These are phyloP conservation scores for Phascolomyces articulosus DNA, from an alignment of 371 early-diverging fungal genomes.

Conservation along the genomic window DNA sequence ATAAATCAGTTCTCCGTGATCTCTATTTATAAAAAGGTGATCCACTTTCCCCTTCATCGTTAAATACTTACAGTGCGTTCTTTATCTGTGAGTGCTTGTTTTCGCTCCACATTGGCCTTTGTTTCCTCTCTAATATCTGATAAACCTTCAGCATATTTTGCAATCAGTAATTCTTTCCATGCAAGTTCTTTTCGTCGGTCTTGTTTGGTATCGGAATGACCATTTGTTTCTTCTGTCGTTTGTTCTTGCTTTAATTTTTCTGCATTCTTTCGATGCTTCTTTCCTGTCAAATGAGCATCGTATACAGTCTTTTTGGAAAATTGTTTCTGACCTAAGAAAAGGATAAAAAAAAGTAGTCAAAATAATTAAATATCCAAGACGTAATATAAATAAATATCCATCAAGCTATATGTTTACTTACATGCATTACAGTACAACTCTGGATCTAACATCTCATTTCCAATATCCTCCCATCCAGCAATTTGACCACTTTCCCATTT, in stretches of 20 bases:
- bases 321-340: constrained; percentile 62
- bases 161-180: constrained; percentile 66
- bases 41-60: too few relatives aligned
- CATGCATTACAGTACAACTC: constrained; percentile 83
- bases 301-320: constrained; percentile 88
- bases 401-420: too few relatives aligned
- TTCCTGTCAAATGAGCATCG: constrained; percentile 84
- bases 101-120: constrained; percentile 86
- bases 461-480: constrained; percentile 66
- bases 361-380: too few relatives aligned
- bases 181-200: constrained; percentile 64
- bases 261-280: constrained; percentile 89
- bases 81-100: constrained; percentile 91
- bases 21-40: too few relatives aligned
- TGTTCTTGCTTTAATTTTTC: constrained; percentile 43
- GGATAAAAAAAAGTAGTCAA: neutral
- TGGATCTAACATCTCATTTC: constrained; percentile 37
- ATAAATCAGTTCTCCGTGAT: too few relatives aligned
- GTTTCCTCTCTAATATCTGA: constrained; percentile 76
- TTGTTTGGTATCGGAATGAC: constrained; percentile 31
- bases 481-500: constrained; percentile 64
- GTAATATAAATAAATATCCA: neutral
- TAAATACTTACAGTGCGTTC: constrained; percentile 75
- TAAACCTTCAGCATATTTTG: constrained; percentile 64
- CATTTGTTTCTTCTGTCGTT: constrained; percentile 26